These are phyloP conservation scores for Serpula lacrymans DNA, from an alignment of 768 basidiomycete species.

Conservation along the genomic window DNA sequence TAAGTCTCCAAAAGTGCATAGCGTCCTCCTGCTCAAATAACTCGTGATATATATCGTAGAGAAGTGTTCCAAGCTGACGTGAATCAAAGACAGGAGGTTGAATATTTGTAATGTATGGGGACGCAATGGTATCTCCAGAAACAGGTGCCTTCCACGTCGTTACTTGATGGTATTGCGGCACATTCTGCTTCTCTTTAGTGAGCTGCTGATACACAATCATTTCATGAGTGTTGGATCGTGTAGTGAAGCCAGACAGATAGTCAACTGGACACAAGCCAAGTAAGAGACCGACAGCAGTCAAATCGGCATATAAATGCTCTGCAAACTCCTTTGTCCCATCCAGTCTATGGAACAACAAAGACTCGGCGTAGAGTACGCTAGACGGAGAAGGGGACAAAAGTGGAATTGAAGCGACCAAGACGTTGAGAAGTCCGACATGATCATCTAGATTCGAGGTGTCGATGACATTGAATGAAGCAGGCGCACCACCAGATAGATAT, in stretches of 20 bases:
- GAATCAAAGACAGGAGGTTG: slow-evolving; percentile 24
- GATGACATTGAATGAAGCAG: slow-evolving; percentile 40
- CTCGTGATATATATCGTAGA: slow-evolving; percentile 40
- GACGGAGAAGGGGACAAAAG: slow-evolving; percentile 30
- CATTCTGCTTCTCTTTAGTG: no score
- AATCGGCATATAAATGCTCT: slow-evolving; percentile 33
- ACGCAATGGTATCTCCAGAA: slow-evolving; percentile 15
- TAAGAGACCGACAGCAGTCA: slow-evolving; percentile 38
- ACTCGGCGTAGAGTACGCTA: slow-evolving; percentile 40
- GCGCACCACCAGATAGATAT: slow-evolving; percentile 26
- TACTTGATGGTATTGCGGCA: slow-evolving; percentile 32
- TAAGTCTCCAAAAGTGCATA: slow-evolving; percentile 6
- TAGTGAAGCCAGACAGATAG: slow-evolving; percentile 39
- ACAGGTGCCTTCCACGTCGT: slow-evolving; percentile 36
- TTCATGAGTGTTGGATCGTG: slow-evolving; percentile 41
- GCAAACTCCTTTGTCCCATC: slow-evolving; percentile 30
- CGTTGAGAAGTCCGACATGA: slow-evolving; percentile 45
- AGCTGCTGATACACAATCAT: no score
- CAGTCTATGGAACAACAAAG: slow-evolving; percentile 29
- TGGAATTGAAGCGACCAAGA: slow-evolving; percentile 36
- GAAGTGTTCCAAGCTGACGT: slow-evolving; percentile 31
- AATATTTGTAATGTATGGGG: slow-evolving; percentile 1
- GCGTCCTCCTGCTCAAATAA: slow-evolving; percentile 43
- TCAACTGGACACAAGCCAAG: slow-evolving; percentile 39
- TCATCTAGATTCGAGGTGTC: slow-evolving; percentile 51